Evolutionary conservation across 805 yeast genomes (phyloP), one percentile per base, ranked within the genome.

Genomic region (Barnettozyma sucrosica): DNA sequence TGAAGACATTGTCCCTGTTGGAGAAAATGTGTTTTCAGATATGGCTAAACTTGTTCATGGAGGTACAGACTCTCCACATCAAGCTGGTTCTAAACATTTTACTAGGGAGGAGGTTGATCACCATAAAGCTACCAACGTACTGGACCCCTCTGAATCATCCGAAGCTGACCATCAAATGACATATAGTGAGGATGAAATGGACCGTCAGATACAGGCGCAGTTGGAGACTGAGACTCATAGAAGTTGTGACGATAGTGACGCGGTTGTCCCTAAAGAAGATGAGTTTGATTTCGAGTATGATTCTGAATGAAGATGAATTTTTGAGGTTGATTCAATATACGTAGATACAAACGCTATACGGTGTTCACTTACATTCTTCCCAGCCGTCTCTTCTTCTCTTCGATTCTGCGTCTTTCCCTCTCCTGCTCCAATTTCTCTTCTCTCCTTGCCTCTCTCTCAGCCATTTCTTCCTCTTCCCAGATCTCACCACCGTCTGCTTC

Each of bases 401-500:
- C 63, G 14, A 72, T 72, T 47, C 68, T 73, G 50, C 62, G 64
- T 51, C 72, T 78, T 53, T 85, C 80, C 59, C 80, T 72, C 46
- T 70, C 77, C 58, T 78, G 79, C 62, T 90, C 97, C 45, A 75
- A 68, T 43, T 72, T 68, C 59, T 92, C 99, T 61, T 93, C 99
- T 36, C 74, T 52, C 55, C 77, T 75, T 0, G 95, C 99, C 46
- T 74, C 75, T 43, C 74, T 74, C 33, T 80, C 71, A 11, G 96
- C 83, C 30, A 76, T 59, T 51, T 70, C 77, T 65, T 92, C 99
- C 59, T 92, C 99, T 48, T 79, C 86, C 37, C 89, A 68, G 21
- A 93, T 80, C 53, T 92, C 97, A 24, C 82, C 82, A 24, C 97
- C 97, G 1, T 93, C 84, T 3, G 97, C 97, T 62, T 92, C 98